Base-by-base conservation (phyloP, 2,329 filamentous ascomycete genomes). In the Venturia aucupariae region DNA sequence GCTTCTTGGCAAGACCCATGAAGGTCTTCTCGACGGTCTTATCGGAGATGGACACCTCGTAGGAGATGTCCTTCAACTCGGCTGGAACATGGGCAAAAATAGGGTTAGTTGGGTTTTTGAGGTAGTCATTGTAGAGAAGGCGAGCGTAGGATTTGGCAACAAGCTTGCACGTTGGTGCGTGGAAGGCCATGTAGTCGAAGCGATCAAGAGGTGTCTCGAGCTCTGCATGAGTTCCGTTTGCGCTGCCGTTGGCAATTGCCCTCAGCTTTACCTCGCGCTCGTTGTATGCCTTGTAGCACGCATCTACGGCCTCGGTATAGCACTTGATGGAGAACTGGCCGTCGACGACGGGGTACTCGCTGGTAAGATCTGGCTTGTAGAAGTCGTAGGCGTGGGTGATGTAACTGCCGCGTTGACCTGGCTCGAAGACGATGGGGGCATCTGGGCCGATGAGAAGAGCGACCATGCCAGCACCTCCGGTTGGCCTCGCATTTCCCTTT, bases 141-240 rank as follows among this genome's bases (percentile, higher is more conserved):
- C 80, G 78, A 42, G 77, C 80, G 72, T 82, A 82, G 64, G 79
- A 81, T 75, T 82, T 82, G 67, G 77, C 74, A n/a, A 82, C 80
- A 61, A 81, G 76, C 72, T 82, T 82, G 78, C 80, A 82, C 51
- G 78, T 82, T 8, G 80, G 80, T 13, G 79, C 77, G 70, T 82
- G 80, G 77, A 82, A 82, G 71, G 76, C 77, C 78, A 82, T 81
- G 76, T 81, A 78, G 74, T 82, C 80, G 70, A 82, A 82, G 48
- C 79, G 77, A 71, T 82, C 80, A 19, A 82, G 72, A 60, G 79
- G 76, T 4, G 78, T 77, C 71, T 81, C 78, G 35, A 67, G 67
- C 38, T 65, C 64, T 22, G 73, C 70, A 69, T 68, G 70, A 54
- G 70, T 67, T 19, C 62, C 66, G 54, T 67, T 68, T 54, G 64